Evolutionary conservation across 2,329 filamentous ascomycete species (phyloP).

Genomic region (Pestalotiopsis sp.): DNA sequence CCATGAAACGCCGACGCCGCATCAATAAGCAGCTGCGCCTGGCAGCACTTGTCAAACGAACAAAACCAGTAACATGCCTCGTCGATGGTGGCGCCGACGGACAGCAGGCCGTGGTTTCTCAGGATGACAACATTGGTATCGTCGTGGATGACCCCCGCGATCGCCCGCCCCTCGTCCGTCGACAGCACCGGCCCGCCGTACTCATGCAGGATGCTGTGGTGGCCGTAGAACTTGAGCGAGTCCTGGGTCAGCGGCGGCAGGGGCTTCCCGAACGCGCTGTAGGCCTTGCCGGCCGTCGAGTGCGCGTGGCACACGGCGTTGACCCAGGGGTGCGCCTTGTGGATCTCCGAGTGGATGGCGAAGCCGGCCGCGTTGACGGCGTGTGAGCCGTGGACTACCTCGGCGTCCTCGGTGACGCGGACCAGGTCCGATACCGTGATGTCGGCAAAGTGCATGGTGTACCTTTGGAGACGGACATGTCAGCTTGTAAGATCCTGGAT

Average conservation of each 20-base stretch:
- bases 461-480: conserved; percentile 16
- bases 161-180: conserved; percentile 54
- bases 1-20: background rate
- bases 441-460: conserved; percentile 63
- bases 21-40: conserved; percentile 36
- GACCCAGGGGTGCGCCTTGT: conserved; percentile 58
- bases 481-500: background rate
- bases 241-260: conserved; percentile 57
- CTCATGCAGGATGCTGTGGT: conserved; percentile 56
- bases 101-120: conserved; percentile 63
- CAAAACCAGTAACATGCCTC: conserved; percentile 64
- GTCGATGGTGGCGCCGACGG: conserved; percentile 62
- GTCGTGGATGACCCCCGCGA: conserved; percentile 56
- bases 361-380: conserved; percentile 63
- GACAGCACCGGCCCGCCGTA: conserved; percentile 62
- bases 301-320: conserved; percentile 61
- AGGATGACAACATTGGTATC: conserved; percentile 53
- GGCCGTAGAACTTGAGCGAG: conserved; percentile 56
- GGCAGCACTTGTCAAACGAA: conserved; percentile 33
- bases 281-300: conserved; percentile 57
- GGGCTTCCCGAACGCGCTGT: conserved; percentile 53
- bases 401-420: conserved; percentile 59
- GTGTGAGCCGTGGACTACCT: conserved; percentile 61
- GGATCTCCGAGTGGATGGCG: conserved; percentile 58
- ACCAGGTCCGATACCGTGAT: conserved; percentile 66